Evolutionary conservation across 2,329 filamentous ascomycete species (phyloP).

Genomic region (Hypoxylon sp.): DNA sequence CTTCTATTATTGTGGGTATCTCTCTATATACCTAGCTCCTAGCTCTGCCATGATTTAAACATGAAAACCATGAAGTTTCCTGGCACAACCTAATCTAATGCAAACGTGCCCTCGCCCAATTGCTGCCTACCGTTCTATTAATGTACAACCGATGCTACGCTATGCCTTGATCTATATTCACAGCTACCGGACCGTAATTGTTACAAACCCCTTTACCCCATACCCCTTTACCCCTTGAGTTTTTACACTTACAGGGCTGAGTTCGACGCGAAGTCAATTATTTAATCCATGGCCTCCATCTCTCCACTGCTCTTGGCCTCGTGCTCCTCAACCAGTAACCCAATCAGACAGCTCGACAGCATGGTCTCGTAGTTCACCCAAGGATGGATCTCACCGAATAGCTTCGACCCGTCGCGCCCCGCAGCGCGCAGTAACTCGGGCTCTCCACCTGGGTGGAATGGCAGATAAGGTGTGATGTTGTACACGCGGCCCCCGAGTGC

Average conservation of each 20-base stretch:
- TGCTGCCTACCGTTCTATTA: slow-evolving; percentile 21
- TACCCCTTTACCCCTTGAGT: background rate
- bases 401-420: slow-evolving; percentile 71
- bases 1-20: slow-evolving; percentile 36
- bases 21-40: slow-evolving; percentile 29
- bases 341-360: slow-evolving; percentile 74
- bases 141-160: slow-evolving; percentile 28
- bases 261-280: background rate
- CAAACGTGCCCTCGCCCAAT: slow-evolving; percentile 6
- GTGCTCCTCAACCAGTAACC: slow-evolving; percentile 72
- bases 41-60: slow-evolving; percentile 6
- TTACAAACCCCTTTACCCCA: slow-evolving; percentile 2
- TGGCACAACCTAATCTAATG: slow-evolving; percentile 1
- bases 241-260: background rate
- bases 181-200: slow-evolving; percentile 32
- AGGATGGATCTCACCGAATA: slow-evolving; percentile 77
- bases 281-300: slow-evolving; percentile 75
- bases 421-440: slow-evolving; percentile 78
- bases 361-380: slow-evolving; percentile 83
- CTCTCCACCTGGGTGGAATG: slow-evolving; percentile 91
- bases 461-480: slow-evolving; percentile 90
- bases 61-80: slow-evolving; percentile 10
- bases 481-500: slow-evolving; percentile 92
- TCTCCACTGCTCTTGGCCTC: slow-evolving; percentile 50
- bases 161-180: slow-evolving; percentile 17